Evolutionary conservation across 345 rosid genomes (phyloP).

Genomic region (Orychophragmus violaceus): DNA sequence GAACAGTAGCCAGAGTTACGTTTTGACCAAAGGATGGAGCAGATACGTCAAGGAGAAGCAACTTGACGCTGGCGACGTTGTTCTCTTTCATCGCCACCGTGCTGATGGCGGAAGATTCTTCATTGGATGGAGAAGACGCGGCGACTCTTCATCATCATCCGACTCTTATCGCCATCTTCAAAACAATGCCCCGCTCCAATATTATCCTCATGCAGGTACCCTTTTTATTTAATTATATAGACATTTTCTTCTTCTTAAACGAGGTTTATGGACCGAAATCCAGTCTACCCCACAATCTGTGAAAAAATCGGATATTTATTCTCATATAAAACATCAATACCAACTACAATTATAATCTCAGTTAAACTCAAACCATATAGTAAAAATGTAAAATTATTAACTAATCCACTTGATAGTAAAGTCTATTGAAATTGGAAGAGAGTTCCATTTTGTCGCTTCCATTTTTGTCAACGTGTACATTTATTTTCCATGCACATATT

Average conservation of each 20-base stretch:
- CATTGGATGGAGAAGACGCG: conserved; percentile 71
- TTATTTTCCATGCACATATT: conserved; percentile 14
- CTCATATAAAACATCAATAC: not conserved
- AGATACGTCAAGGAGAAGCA: conserved; percentile 85
- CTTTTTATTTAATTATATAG: not conserved
- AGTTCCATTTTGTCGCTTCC: conserved; percentile 16
- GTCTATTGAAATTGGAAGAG: not conserved
- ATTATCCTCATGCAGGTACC: conserved; percentile 63
- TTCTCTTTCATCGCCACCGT: conserved; percentile 60
- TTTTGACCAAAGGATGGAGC: conserved; percentile 91
- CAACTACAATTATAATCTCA: not conserved
- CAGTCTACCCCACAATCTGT: not conserved
- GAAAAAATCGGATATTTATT: not conserved
- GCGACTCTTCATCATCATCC: conserved; percentile 20
- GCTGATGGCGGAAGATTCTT: conserved; percentile 47
- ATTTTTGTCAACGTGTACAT: conserved; percentile 21
- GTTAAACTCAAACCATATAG: not conserved
- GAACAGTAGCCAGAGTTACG: conserved; percentile 81
- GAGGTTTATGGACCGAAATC: not conserved
- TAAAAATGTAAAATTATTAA: not conserved
- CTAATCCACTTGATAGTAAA: not conserved
- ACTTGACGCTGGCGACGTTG: conserved; percentile 72
- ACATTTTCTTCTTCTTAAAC: not conserved
- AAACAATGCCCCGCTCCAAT: conserved; percentile 27
- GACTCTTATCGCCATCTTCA: conserved; percentile 31